Base-by-base conservation (phyloP, 768 basidiomycete genomes). In the Auricularia auricula-judae region DNA sequence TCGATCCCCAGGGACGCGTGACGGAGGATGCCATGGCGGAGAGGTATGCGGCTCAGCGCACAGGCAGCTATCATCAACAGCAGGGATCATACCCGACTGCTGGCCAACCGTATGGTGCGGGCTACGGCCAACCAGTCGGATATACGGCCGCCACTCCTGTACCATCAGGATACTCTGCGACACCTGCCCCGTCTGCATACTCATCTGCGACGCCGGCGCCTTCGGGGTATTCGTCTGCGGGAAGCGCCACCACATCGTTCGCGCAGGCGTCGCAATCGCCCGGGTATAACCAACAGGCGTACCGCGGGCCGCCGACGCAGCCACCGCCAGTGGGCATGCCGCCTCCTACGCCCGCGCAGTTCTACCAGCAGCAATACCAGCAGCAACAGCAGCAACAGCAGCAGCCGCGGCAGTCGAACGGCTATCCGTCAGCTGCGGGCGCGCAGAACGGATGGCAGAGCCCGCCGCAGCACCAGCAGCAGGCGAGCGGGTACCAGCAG, bases 1-100 rank as follows among this genome's bases (percentile, higher is more conserved):
- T 96, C 2, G 93, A 92, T 67, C 86, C 87, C 0, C 83, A 78
- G 65, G 94, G 93, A 7, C 81, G 86, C 14, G 94, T 96, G 4
- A 77, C 87, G 42, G 84, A 88, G 66, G 94, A 96, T 74, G 81
- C 83, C 47, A 85, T 93, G 84, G 88, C 88, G 14, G 82, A 82
- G 66, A 66, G 70, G 18, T 78, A 77, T 68, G 65, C 66, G 11
- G 70, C 67, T 10, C 71, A 77, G 74, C 71, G 34, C 67, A 72
- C n/a, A 64, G 33, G 34, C 67, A 63, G 39, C 65, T 60, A 58
- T 58, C 63, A 61, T 36, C 70, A 76, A 18, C 75, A 77, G 36
- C n/a, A 73, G 73, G 39, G 34, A 33, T 42, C 62, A 7, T 42
- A 63, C 54, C 43, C 34, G n/a, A 44, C 59, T 4, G 63, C 63